Percentiles rank a stretch among this genome's conserved stretches.
Evolutionary conservation across 805 yeast genomes (phyloP).

Genomic region (Schwanniomyces polymorphus): DNA sequence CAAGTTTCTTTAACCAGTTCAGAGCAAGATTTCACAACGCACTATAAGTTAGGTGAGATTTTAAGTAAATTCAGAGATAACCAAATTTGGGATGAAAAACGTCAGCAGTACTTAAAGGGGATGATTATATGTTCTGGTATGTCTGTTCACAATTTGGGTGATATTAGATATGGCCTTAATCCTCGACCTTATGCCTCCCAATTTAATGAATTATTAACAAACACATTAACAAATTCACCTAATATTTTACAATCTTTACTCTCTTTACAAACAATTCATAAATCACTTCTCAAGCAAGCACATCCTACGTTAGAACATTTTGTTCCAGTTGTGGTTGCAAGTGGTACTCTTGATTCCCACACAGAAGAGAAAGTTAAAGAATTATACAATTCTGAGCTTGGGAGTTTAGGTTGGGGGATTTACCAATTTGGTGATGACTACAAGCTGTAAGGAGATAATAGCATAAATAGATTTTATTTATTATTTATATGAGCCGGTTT

Average conservation of each 20-base stretch:
- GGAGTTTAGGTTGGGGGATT: slow-evolving; percentile 69
- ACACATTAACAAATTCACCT: slow-evolving; percentile 32
- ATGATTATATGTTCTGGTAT: slow-evolving; percentile 69
- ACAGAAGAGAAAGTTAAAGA: slow-evolving; percentile 38
- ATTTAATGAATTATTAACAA: slow-evolving; percentile 50
- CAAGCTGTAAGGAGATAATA: background rate
- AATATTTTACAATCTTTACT: slow-evolving; percentile 38
- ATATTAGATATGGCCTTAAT: slow-evolving; percentile 24
- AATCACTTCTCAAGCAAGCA: slow-evolving; percentile 43
- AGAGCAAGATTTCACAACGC: slow-evolving; percentile 38
- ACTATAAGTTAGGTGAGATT: slow-evolving; percentile 55
- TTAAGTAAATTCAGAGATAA: slow-evolving; percentile 52
- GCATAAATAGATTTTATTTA: background rate
- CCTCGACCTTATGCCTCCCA: slow-evolving; percentile 49
- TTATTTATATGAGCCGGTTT: background rate
- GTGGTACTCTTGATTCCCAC: slow-evolving; percentile 50
- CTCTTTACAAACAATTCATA: slow-evolving; percentile 27
- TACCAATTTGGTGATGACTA: slow-evolving; percentile 46
- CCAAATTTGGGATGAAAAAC: slow-evolving; percentile 28
- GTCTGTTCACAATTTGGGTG: slow-evolving; percentile 75
- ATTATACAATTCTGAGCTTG: slow-evolving; percentile 43
- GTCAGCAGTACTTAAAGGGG: slow-evolving; percentile 26
- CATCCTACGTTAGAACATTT: slow-evolving; percentile 83
- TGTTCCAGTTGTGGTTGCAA: slow-evolving; percentile 61
- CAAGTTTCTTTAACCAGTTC: slow-evolving; percentile 50